Evolutionary conservation across 345 rosid genomes (phyloP), one percentile per base, ranked within the genome.

Genomic region (Pistacia integerrima): DNA sequence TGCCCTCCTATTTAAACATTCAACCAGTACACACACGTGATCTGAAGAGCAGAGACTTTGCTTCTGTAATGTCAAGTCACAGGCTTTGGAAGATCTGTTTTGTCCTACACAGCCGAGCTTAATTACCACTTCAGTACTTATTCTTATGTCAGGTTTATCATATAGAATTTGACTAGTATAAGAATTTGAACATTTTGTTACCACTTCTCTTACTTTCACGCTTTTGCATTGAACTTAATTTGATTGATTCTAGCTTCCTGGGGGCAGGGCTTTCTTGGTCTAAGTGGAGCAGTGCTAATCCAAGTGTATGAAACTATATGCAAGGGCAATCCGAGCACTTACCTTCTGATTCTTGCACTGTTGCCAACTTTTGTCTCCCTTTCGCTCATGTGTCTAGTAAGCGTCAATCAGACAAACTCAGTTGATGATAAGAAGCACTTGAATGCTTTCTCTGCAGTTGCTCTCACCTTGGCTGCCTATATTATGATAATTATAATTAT

Each of bases 251-350:
- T 58, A n/a, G 52, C 5, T 64, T 81, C 20, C 22, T 79, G 22
- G 22, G 77, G 49, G 30, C 89, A 95, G 99, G 98, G 97, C 0
- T 95, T 88, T 88, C 92, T 93, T 20, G 99, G 99, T 74, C 85
- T 95, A 75, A 89, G 99, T 10, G 94, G 98, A 70, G 99, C 97
- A 12, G 86, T 90, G 5, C 72, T 95, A 2, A 91, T 95, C 79
- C 97, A 89, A 77, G 70, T 87, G 44, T 95, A 93, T 22, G 78
- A 87, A 41, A 88, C 96, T 3, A 69, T 87, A n/a, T 89, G 82
- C n/a, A 78, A 83, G 70, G 93, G 87, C 56, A 67, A 88, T 44
- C 93, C 94, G 0, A 80, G 84, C 38, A 77, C 88, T 70, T 95
- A 73, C 83, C 82, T 95, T 80, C 91, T 95, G 54, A 79, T 93